Evolutionary conservation across 495 filamentous ascomycete species (phyloP).

Genomic region (Clohesyomyces aquaticus): DNA sequence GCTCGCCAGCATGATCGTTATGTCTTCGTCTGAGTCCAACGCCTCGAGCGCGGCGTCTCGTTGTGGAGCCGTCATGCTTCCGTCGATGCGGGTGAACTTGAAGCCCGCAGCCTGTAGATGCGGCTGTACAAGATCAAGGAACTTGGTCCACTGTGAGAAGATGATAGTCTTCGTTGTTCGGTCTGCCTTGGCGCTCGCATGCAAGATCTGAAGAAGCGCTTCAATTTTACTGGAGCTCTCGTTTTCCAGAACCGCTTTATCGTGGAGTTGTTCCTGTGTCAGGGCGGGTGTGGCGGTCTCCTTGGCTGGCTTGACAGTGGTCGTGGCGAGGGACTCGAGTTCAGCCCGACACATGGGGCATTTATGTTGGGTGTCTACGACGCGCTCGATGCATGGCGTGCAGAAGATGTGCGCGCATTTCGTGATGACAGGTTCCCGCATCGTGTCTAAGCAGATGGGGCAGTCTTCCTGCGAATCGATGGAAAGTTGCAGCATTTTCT

Average conservation of each 20-base stretch:
- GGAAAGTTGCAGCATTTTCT: conserved; percentile 74
- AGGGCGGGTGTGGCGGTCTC: conserved; percentile 45
- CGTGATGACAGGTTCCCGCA: conserved; percentile 81
- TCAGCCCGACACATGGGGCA: conserved; percentile 88
- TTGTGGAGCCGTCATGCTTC: conserved; percentile 68
- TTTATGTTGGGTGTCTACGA: conserved; percentile 77
- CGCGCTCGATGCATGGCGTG: conserved; percentile 71
- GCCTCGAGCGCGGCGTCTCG: conserved; percentile 72
- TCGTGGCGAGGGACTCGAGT: conserved; percentile 54
- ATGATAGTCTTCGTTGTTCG: conserved; percentile 78
- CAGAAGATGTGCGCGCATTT: conserved; percentile 86
- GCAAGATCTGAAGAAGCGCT: conserved; percentile 76
- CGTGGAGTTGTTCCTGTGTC: conserved; percentile 47
- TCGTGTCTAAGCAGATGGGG: conserved; percentile 75
- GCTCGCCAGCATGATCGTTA: conserved; percentile 79
- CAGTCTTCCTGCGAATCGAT: conserved; percentile 86
- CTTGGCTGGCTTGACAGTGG: conserved; percentile 59
- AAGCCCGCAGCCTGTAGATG: conserved; percentile 66
- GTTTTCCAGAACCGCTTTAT: conserved; percentile 60
- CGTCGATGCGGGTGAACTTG: conserved; percentile 78
- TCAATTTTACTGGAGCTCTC: conserved; percentile 83
- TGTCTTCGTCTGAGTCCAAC: conserved; percentile 69
- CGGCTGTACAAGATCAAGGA: conserved; percentile 76
- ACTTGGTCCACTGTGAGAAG: conserved; percentile 93
- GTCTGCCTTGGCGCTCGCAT: conserved; percentile 65